These are phyloP conservation scores for Clonostachys chloroleuca DNA, from an alignment of 2,329 filamentous ascomycete genomes.

Conservation along the genomic window DNA sequence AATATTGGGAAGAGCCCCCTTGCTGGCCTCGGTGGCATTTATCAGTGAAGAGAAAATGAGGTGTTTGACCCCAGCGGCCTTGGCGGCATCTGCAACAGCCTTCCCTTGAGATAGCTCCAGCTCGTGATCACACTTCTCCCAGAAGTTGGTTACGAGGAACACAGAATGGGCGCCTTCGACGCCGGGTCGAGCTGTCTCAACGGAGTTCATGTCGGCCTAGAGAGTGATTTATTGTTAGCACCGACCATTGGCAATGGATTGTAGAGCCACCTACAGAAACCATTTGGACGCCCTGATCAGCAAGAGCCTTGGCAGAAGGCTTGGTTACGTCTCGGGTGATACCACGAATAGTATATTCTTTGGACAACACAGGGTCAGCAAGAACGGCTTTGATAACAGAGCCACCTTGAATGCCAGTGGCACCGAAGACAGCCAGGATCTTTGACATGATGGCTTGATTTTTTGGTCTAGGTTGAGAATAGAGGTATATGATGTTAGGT, in stretches of 20 bases:
- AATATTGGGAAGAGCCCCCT: background rate
- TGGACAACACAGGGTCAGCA: constrained; percentile 35
- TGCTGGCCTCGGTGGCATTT: background rate
- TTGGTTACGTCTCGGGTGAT: constrained; percentile 39
- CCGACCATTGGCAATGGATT: background rate
- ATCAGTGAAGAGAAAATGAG: constrained; percentile 3
- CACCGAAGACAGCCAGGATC: constrained; percentile 36
- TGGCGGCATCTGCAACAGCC: constrained; percentile 22
- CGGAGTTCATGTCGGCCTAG: constrained; percentile 34
- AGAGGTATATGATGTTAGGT: too few species aligned
- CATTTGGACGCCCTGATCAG: constrained; percentile 34
- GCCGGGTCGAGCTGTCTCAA: constrained; percentile 23
- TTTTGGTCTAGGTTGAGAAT: too few species aligned
- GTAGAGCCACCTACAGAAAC: constrained; percentile 19
- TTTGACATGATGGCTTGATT: constrained; percentile 8
- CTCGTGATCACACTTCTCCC: constrained; percentile 23
- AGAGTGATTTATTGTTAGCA: constrained; percentile 8
- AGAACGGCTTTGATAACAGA: constrained; percentile 40
- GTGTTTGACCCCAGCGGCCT: background rate
- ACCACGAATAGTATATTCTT: constrained; percentile 37
- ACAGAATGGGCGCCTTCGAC: constrained; percentile 35
- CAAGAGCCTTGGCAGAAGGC: constrained; percentile 29
- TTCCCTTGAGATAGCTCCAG: constrained; percentile 35
- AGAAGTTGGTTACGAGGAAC: constrained; percentile 32
- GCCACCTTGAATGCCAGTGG: constrained; percentile 43